Evolutionary conservation across 2,329 filamentous ascomycete genomes (phyloP).

Genomic region (Colletotrichum godetiae): DNA sequence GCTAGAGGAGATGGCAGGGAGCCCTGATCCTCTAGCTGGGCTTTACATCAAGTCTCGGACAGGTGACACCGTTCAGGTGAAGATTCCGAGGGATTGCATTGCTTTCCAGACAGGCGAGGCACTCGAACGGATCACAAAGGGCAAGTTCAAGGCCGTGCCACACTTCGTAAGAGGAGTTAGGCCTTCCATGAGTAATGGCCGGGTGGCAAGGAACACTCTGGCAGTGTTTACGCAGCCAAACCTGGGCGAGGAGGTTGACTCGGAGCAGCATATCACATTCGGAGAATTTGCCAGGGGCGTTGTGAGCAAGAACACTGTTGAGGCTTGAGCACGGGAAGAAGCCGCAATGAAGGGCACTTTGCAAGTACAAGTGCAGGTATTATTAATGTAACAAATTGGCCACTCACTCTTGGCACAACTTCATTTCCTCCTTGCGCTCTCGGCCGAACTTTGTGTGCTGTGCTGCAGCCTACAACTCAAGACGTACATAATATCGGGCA

Average conservation of each 20-base stretch:
- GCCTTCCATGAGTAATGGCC: slow-evolving; percentile 59
- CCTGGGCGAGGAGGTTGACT: slow-evolving; percentile 81
- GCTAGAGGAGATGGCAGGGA: slow-evolving; percentile 77
- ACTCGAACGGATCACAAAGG: slow-evolving; percentile 87
- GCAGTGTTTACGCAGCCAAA: slow-evolving; percentile 98
- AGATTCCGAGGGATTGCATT: slow-evolving; percentile 89
- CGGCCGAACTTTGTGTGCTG: neutral
- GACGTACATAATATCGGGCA: no score
- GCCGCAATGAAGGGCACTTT: no score
- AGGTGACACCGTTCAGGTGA: slow-evolving; percentile 85
- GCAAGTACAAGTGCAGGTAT: neutral
- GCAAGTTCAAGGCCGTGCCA: slow-evolving; percentile 91
- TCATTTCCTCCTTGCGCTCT: neutral
- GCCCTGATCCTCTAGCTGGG: slow-evolving; percentile 87
- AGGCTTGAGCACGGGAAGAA: neutral
- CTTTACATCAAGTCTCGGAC: slow-evolving; percentile 91
- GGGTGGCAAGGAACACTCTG: slow-evolving; percentile 84
- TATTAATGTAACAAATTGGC: neutral
- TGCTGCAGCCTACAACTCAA: neutral
- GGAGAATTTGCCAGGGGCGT: slow-evolving; percentile 78
- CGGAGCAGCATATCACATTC: slow-evolving; percentile 74
- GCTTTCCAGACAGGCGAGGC: slow-evolving; percentile 97
- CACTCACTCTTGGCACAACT: neutral
- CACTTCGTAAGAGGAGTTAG: slow-evolving; percentile 89
- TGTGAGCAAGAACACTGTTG: slow-evolving; percentile 69